phyloP scores from a whole-genome alignment of 1,284 basidiomycete species.

The Blastosporella zonata region DNA sequence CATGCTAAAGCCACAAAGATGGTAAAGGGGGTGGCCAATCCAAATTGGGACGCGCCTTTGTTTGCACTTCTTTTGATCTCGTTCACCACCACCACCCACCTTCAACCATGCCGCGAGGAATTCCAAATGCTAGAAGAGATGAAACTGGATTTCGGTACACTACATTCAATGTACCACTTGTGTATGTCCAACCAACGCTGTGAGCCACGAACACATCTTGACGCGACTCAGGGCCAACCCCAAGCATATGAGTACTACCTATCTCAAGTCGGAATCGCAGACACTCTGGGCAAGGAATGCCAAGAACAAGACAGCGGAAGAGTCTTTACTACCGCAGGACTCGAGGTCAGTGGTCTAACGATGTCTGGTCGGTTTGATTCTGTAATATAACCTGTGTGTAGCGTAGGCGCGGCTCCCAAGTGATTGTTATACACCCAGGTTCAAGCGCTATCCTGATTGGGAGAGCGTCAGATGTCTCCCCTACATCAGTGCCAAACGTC shows the following conservation, averaged over 20 bases:
- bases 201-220: conserved; percentile 9
- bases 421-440: conserved; percentile 92
- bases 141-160: conserved; percentile 79
- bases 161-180: conserved; percentile 72
- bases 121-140: conserved; percentile 74
- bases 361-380: conserved; percentile 9
- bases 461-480: conserved; percentile 84
- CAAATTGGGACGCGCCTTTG: background rate
- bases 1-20: background rate
- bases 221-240: conserved; percentile 56
- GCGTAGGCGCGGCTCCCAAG: conserved; percentile 67
- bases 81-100: conserved; percentile 3
- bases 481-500: conserved; percentile 71
- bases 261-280: conserved; percentile 69
- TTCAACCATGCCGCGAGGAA: conserved; percentile 65
- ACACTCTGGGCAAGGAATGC: conserved; percentile 72
- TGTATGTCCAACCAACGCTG: conserved; percentile 41
- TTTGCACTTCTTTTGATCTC: background rate
- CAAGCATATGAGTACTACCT: conserved; percentile 71
- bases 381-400: conserved; percentile 24
- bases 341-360: conserved; percentile 36
- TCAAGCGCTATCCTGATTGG: conserved; percentile 87
- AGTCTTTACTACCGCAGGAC: conserved; percentile 35
- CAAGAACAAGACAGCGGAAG: conserved; percentile 45
- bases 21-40: too few species aligned